Base-by-base conservation (phyloP, 2,329 filamentous ascomycete genomes). In the Aspergillus eucalypticola region DNA sequence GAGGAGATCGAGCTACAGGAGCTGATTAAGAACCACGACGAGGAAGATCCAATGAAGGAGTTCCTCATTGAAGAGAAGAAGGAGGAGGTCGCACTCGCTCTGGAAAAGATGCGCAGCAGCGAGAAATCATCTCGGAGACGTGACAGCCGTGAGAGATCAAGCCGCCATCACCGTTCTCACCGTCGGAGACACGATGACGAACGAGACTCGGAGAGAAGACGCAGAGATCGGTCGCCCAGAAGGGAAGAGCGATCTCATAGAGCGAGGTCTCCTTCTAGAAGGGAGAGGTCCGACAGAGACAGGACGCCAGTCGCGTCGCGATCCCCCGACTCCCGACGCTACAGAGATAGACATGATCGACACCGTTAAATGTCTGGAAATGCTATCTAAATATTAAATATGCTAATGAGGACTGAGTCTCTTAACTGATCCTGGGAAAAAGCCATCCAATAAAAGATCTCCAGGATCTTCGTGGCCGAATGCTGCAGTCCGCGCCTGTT, bases 1-100 rank as follows among this genome's bases (percentile, higher is more conserved):
- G 93, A 97, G 72, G 93, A 98, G 78, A 80, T 82, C 58, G 93
- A 98, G 73, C 78, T 98, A 53, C 86, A 86, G 54, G 83, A 87
- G 48, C 75, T 98, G 58, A 86, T 96, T 55, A 80, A 85, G 32
- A 88, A 94, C 15, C 90, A 96, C 65, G 95, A 98, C 66, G 93
- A 97, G 23, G 94, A 98, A 62, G 95, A 99, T 74, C 95, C 95
- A 0, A 99, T 99, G 95, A 97, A 96, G 77, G 87, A 86, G 39
- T 97, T 91, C 69, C 74, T 98, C 64, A 87, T 97, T 54, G 86
- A 94, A 64, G 90, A 96, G 77, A 97, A 98, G 83, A 92, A 90
- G 76, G 91, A 92, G 73, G 91, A 96, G 73, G 85, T 96, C 11
- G 87, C 90, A 57, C 84, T 85, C 60, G 93, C 91, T 3, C 76